Conservation (phyloP, 2,329 filamentous ascomycete genomes). For the Dactylonectria macrodidyma region DNA sequence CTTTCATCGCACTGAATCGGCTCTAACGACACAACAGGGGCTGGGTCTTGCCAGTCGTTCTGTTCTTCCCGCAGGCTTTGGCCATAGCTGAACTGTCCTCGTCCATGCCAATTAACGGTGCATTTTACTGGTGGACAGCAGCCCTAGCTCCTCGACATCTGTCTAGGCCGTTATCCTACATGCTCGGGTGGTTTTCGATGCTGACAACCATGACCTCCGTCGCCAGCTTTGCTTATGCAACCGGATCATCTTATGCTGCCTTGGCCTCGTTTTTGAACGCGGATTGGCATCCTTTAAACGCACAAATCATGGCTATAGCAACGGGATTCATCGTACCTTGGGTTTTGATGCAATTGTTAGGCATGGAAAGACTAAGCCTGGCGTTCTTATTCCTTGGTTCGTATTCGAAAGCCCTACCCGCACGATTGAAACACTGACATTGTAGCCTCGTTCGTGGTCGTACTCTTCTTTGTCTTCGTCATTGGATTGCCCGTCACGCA, state of each 20-base stretch:
- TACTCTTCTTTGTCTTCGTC: no score
- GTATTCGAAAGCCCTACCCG: no score
- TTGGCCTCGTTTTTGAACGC: no score
- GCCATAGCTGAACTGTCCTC: constrained; percentile 18
- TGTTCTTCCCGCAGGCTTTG: constrained; percentile 13
- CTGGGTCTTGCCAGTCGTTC: background rate
- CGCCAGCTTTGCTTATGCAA: no score
- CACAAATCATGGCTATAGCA: no score
- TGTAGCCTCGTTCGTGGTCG: constrained; percentile 6
- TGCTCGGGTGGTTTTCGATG: background rate
- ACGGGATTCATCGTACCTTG: constrained; percentile 9
- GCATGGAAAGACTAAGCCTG: constrained; percentile 2
- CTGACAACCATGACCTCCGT: no score
- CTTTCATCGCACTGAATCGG: no score
- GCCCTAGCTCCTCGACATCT: background rate
- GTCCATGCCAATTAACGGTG: constrained; percentile 21
- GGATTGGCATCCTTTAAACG: no score
- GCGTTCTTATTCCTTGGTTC: background rate
- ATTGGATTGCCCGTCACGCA: no score
- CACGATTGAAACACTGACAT: background rate
- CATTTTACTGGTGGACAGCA: constrained; percentile 20
- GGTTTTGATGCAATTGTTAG: background rate
- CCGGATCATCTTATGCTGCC: no score
- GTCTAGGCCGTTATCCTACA: constrained; percentile 9
- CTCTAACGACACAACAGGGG: no score